phyloP scores from a whole-genome alignment of 148 eudicot species.

The Fagopyrum esculentum region DNA sequence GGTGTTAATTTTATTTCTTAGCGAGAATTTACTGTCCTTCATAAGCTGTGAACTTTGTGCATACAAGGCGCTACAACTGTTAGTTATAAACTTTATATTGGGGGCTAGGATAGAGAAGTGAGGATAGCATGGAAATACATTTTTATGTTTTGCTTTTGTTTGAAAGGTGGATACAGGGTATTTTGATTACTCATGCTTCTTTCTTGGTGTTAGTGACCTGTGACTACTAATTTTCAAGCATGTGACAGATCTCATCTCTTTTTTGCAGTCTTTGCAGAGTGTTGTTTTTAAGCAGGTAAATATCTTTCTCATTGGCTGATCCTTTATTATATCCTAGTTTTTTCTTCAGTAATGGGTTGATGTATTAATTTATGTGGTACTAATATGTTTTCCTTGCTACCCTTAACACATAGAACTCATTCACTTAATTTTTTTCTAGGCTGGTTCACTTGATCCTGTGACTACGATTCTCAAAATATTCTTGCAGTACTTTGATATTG shows the following conservation, averaged over 20 bases:
- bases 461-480: constrained; percentile 84
- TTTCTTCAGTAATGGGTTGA: constrained; percentile 4
- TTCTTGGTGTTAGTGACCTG: neutral
- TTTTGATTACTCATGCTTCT: neutral
- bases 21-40: neutral
- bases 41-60: neutral
- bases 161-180: neutral
- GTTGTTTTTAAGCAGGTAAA: constrained; percentile 96
- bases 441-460: constrained; percentile 98
- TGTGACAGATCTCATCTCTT: constrained; percentile 24
- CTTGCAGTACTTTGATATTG: constrained; percentile 89
- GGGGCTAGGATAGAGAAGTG: neutral
- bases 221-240: neutral
- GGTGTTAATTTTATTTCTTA: neutral
- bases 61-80: too few species aligned
- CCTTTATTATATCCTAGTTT: constrained; percentile 9
- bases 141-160: neutral
- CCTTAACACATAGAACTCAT: neutral
- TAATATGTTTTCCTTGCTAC: neutral
- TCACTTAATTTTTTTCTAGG: constrained; percentile 36
- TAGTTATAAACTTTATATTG: neutral
- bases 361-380: constrained; percentile 12
- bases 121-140: neutral
- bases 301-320: constrained; percentile 3
- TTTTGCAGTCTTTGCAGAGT: constrained; percentile 95